A percentile compares a stretch with the other conserved stretches of the same genome.
Conservation (phyloP, 1,139 yeast species). For the Debaryomyces coudertii region DNA sequence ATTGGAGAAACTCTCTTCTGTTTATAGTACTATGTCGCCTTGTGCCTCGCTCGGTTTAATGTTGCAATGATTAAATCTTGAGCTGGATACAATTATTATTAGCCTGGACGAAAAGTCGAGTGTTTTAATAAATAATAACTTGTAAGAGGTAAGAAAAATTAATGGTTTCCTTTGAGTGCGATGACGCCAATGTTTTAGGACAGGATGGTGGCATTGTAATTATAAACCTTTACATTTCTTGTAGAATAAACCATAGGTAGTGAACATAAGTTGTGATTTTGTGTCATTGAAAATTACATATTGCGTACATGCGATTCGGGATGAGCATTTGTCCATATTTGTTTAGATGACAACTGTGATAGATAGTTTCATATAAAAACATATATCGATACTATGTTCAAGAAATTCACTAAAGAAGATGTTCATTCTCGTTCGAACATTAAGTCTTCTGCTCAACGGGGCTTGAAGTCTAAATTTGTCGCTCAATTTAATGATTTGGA, state of each 20-base stretch:
- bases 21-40: conserved; percentile 39
- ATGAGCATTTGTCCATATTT: conserved; percentile 2
- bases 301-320: conserved; percentile 4
- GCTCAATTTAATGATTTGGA: conserved; percentile 74
- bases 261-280: not conserved
- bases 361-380: not conserved
- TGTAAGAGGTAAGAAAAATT: conserved; percentile 62
- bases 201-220: conserved; percentile 73
- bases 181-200: conserved; percentile 53
- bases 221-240: conserved; percentile 60
- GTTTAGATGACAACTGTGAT: not conserved
- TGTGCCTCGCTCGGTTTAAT: conserved; percentile 70
- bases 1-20: not conserved
- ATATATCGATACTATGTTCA: conserved; percentile 41
- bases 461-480: conserved; percentile 72
- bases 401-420: conserved; percentile 82
- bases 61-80: conserved; percentile 47
- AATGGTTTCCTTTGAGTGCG: conserved; percentile 76
- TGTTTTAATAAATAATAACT: conserved; percentile 5
- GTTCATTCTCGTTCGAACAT: conserved; percentile 88
- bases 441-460: conserved; percentile 90
- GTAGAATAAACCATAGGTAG: not conserved
- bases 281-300: not conserved
- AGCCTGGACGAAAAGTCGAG: conserved; percentile 34
- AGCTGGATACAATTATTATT: conserved; percentile 50